These are phyloP conservation scores for Vitrella brassicaformis DNA, from an alignment of 73 alveolate genomes.

Conservation along the genomic window DNA sequence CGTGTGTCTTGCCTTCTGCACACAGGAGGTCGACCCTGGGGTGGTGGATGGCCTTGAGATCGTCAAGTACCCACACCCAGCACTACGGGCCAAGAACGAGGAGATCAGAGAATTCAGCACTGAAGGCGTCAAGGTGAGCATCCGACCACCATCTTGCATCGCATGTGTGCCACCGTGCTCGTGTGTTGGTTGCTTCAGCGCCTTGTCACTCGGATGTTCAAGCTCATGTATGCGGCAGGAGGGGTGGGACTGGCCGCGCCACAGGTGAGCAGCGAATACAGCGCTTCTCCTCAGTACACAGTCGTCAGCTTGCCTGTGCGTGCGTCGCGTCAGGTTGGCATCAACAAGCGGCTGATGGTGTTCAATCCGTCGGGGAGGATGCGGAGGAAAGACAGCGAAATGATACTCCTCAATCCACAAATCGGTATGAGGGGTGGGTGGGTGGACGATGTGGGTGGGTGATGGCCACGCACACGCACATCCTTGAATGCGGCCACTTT, in stretches of 20 bases:
- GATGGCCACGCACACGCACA: too few relatives aligned
- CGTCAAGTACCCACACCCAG: constrained; percentile 18
- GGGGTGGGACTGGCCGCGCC: constrained; percentile 32
- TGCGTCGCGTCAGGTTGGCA: too few relatives aligned
- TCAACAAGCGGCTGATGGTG: constrained; percentile 24
- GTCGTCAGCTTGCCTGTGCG: too few relatives aligned
- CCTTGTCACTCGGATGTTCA: background rate
- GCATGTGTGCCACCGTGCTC: too few relatives aligned
- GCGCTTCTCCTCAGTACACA: too few relatives aligned
- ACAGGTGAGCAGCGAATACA: too few relatives aligned
- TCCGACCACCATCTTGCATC: too few relatives aligned
- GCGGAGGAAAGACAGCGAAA: background rate
- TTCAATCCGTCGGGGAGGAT: constrained; percentile 4
- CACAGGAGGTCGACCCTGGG: background rate
- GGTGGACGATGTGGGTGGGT: background rate
- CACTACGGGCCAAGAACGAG: constrained; percentile 10
- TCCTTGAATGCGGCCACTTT: too few relatives aligned
- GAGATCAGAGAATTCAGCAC: background rate
- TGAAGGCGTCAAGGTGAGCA: background rate
- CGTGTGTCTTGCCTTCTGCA: too few relatives aligned
- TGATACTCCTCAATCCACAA: background rate
- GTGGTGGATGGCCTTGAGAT: background rate
- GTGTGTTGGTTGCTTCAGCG: too few relatives aligned
- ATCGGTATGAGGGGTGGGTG: background rate
- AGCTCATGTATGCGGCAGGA: background rate